These are phyloP conservation scores for Clonostachys solani DNA, from an alignment of 2,329 filamentous ascomycete genomes.

Conservation along the genomic window DNA sequence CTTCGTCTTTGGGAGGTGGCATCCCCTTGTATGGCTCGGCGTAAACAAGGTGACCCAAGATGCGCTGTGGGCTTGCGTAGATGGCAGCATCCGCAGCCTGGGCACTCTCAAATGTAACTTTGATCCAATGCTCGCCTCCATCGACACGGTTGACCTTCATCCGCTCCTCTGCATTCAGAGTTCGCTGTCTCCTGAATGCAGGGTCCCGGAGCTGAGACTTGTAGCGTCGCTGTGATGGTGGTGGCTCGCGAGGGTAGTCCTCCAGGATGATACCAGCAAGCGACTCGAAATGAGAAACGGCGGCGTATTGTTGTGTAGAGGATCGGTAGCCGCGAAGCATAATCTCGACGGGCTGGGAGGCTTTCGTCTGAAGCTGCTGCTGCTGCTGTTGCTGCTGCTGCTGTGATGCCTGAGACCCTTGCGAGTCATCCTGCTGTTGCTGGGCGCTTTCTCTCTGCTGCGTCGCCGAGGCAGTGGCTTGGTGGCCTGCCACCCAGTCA, in stretches of 20 bases:
- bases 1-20: constrained; percentile 59
- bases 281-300: constrained; percentile 82
- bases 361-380: constrained; percentile 16
- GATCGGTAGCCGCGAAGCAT: constrained; percentile 78
- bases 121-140: constrained; percentile 89
- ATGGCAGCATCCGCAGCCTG: constrained; percentile 67
- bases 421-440: constrained; percentile 26
- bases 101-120: constrained; percentile 73
- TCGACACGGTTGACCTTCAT: constrained; percentile 76
- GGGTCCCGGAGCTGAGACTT: constrained; percentile 71
- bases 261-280: constrained; percentile 86
- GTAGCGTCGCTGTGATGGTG: constrained; percentile 64
- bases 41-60: constrained; percentile 66
- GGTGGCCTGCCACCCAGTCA: constrained; percentile 49
- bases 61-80: constrained; percentile 66
- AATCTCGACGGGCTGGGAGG: constrained; percentile 58
- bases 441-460: constrained; percentile 14
- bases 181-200: constrained; percentile 60
- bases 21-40: constrained; percentile 67
- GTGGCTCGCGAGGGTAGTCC: constrained; percentile 86
- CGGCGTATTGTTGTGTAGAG: constrained; percentile 70
- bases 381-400: constrained; percentile 28
- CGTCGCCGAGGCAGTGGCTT: constrained; percentile 18
- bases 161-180: constrained; percentile 68
- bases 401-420: constrained; percentile 15